Conservation (phyloP, 2,329 filamentous ascomycete genomes). For the Cytospora chrysosperma region DNA sequence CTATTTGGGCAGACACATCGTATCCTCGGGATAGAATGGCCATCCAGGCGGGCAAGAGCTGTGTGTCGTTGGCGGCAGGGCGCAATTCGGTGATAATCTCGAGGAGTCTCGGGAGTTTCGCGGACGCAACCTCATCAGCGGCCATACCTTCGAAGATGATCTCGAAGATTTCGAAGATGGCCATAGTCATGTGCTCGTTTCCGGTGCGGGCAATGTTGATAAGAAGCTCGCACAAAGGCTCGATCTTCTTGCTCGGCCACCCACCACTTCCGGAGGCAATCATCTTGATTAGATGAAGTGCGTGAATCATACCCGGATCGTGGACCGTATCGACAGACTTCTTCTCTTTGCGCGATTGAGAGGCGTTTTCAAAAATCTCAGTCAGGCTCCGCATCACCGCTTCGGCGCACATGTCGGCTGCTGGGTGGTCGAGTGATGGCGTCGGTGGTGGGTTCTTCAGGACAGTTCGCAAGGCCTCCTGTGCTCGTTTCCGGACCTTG, state of each 20-base stretch:
- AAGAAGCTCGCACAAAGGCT: constrained; percentile 83
- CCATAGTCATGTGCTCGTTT: constrained; percentile 95
- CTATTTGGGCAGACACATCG: constrained; percentile 85
- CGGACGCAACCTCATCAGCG: constrained; percentile 79
- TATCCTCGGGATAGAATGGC: constrained; percentile 93
- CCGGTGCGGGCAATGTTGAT: constrained; percentile 85
- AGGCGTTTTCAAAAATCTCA: constrained; percentile 66
- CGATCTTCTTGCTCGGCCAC: constrained; percentile 96
- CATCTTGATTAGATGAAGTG: constrained; percentile 87
- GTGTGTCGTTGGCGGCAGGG: constrained; percentile 88
- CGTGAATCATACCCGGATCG: constrained; percentile 85
- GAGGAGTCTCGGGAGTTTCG: constrained; percentile 84
- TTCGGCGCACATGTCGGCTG: constrained; percentile 93
- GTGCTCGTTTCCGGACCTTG: constrained; percentile 90
- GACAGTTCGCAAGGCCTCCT: constrained; percentile 82
- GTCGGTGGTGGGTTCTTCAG: constrained; percentile 84
- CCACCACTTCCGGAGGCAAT: constrained; percentile 84
- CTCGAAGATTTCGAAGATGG: constrained; percentile 95
- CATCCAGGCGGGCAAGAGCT: constrained; percentile 93
- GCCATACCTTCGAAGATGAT: constrained; percentile 91
- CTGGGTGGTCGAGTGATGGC: constrained; percentile 89
- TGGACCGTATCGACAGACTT: constrained; percentile 59
- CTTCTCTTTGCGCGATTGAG: constrained; percentile 66
- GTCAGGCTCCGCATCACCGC: constrained; percentile 79
- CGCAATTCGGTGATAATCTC: constrained; percentile 91